Conservation (phyloP, 441 rosid genomes). For the Macaranga tanarius region DNA sequence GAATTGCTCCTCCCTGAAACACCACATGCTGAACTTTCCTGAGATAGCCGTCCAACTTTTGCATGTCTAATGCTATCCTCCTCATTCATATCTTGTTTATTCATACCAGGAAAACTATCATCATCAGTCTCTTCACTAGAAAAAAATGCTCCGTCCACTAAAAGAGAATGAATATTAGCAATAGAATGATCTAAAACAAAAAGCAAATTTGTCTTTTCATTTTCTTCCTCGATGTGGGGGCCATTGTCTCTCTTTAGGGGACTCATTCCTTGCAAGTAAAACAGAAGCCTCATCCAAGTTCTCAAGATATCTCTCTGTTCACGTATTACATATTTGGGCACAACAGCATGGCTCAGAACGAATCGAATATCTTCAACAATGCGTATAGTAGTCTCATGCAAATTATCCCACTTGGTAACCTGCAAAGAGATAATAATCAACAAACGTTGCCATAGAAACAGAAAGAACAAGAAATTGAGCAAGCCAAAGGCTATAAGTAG, state of each 20-base stretch:
- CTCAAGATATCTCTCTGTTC: constrained; percentile 60
- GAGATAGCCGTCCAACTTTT: constrained; percentile 82
- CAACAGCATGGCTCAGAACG: constrained; percentile 76
- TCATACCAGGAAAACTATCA: constrained; percentile 25
- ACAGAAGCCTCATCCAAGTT: constrained; percentile 83
- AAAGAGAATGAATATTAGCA: constrained; percentile 68
- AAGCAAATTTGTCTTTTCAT: constrained; percentile 55
- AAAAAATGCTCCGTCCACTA: constrained; percentile 83
- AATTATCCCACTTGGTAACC: constrained; percentile 69
- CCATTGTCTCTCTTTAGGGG: constrained; percentile 92
- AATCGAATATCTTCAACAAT: constrained; percentile 83
- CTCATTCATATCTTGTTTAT: constrained; percentile 46
- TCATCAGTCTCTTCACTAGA: constrained; percentile 41
- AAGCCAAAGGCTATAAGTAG: background rate
- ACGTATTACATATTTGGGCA: constrained; percentile 65
- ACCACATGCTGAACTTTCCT: constrained; percentile 70
- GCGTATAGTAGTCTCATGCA: constrained; percentile 63
- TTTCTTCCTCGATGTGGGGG: constrained; percentile 69
- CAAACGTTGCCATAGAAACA: constrained; percentile 20
- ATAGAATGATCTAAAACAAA: constrained; percentile 66
- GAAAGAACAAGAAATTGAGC: constrained; percentile 5
- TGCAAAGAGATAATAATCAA: constrained; percentile 40
- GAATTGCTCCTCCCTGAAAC: constrained; percentile 49
- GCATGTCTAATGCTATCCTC: constrained; percentile 65
- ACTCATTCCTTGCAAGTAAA: constrained; percentile 87